Conservation (phyloP, 73 alveolate species). For the Paraurostyla sp. region DNA sequence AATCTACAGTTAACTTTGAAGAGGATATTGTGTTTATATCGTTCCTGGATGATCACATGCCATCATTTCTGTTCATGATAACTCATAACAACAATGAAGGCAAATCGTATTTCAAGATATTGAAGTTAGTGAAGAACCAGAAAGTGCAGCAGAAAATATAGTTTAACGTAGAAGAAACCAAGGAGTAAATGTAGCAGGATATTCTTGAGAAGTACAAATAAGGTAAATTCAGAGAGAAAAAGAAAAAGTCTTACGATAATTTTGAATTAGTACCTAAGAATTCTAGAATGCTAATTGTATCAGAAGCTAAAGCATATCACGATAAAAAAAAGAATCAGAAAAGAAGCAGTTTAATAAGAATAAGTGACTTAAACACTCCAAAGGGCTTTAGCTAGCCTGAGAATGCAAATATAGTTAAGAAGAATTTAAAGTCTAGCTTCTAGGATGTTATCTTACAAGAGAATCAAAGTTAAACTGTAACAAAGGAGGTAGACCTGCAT, state of each 20-base stretch:
- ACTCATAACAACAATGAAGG: not conserved
- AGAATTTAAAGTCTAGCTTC: too few species aligned
- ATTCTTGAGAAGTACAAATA: not conserved
- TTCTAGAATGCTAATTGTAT: not conserved
- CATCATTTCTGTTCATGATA: slow-evolving; percentile 12
- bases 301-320: not conserved
- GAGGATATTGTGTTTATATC: not conserved
- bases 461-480: too few species aligned
- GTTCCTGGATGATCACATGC: slow-evolving; percentile 20
- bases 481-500: too few species aligned
- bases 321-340: too few species aligned
- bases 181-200: not conserved
- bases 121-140: not conserved
- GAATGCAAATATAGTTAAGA: too few species aligned
- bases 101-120: not conserved
- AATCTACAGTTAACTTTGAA: not conserved
- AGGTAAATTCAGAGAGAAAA: slow-evolving; percentile 31
- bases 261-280: slow-evolving; percentile 6
- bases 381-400: not conserved
- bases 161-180: slow-evolving; percentile 1
- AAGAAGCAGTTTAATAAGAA: too few species aligned
- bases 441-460: not conserved
- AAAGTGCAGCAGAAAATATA: not conserved
- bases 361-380: not conserved
- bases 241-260: slow-evolving; percentile 41